These are phyloP conservation scores for Eutypa lata DNA, from an alignment of 2,329 filamentous ascomycete species.

Conservation along the genomic window DNA sequence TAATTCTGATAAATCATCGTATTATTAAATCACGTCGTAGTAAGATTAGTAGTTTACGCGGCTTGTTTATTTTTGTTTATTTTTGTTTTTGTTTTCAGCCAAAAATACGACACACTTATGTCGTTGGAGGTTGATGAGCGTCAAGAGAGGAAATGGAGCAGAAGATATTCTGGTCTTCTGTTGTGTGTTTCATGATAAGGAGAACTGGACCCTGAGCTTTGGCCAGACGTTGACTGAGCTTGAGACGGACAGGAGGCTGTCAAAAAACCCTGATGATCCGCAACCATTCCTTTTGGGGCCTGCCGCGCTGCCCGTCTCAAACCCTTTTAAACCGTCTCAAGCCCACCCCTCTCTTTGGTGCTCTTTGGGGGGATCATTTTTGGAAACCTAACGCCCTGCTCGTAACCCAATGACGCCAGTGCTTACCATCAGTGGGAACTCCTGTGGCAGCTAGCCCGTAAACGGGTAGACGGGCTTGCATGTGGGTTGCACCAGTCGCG, in stretches of 20 bases:
- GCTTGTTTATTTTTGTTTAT: background rate
- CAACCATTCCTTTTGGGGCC: too few species aligned
- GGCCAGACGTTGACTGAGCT: background rate
- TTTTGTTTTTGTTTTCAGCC: too few species aligned
- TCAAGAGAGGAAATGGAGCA: too few species aligned
- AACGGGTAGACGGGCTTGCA: background rate
- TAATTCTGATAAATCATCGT: background rate
- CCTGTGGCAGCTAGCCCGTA: background rate
- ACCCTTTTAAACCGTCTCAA: background rate
- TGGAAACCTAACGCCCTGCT: background rate
- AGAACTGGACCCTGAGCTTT: background rate
- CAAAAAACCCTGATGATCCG: background rate
- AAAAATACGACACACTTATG: too few species aligned
- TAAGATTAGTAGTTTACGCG: background rate
- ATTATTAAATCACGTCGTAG: background rate
- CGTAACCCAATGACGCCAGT: conserved; percentile 1
- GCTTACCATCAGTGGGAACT: background rate
- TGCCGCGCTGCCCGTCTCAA: too few species aligned
- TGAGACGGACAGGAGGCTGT: background rate
- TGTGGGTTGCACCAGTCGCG: background rate
- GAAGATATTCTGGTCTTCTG: background rate
- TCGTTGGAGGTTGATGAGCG: too few species aligned
- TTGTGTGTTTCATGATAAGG: background rate
- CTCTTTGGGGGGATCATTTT: background rate
- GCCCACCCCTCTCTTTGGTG: background rate